Base-by-base conservation (phyloP, 768 basidiomycete genomes). In the Boletus reticuloceps region DNA sequence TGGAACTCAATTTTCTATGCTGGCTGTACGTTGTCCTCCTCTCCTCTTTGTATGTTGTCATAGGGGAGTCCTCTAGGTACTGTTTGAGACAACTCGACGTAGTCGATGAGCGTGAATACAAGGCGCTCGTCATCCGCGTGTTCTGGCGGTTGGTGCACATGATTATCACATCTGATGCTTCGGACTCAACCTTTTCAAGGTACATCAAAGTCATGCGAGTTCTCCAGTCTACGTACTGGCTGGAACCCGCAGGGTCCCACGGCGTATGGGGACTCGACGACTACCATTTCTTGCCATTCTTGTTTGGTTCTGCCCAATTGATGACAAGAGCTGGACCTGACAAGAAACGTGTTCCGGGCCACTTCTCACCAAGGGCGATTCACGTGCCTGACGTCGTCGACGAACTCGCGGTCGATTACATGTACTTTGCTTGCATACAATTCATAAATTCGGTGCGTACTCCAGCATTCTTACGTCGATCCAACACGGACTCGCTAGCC, bases 231-330 rank as follows among this genome's bases (percentile, higher is more conserved):
- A 85, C 88, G 4, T 99, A 99, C 68, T 98, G 95, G 94, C 82
- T 98, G 0, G 96, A 99, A 69, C 95, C 96, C 4, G 96, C 96
- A 8, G 95, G 96, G n/a, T 98, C 97, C 2, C 96, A 98, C 68
- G 96, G 96, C 1, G 96, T 98, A 0, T 98, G 95, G 91, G 96
- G 96, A 2, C 74, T 98, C 52, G 94, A 97, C 63, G 94, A 98
- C 64, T 99, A 98, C 64, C 94, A 97, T 64, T 99, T 97, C 73
- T 78, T 95, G 16, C 95, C 90, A 1, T 98, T 94, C 75, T 67
- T 94, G 41, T 94, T 88, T 63, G 93, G 93, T 3, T 83, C 89
- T 3, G 86, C 90, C 1, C 94, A 96, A 64, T 70, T 95, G 47
- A 43, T 50, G 47, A 67, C 58, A 8, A 48, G 27, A 5, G 29